These are phyloP conservation scores for Pinus albicaulis DNA, from an alignment of 75 land plant genomes.

Conservation along the genomic window DNA sequence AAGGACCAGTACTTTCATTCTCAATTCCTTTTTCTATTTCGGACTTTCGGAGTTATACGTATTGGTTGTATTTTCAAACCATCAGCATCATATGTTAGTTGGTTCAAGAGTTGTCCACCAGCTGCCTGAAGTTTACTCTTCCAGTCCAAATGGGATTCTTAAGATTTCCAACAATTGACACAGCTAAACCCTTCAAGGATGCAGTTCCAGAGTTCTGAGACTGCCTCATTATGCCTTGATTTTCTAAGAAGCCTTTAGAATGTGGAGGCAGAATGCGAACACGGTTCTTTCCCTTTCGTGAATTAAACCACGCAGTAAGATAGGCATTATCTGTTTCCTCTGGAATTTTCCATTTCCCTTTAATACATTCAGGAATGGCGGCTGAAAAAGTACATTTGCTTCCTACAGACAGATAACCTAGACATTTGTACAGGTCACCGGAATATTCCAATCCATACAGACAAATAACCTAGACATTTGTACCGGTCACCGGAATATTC, in stretches of 20 bases:
- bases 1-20: constrained; percentile 74
- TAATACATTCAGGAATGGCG: constrained; percentile 53
- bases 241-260: constrained; percentile 17
- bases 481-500: constrained; percentile 73
- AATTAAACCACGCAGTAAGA: constrained; percentile 82
- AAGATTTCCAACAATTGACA: constrained; percentile 43
- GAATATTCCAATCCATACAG: constrained; percentile 76
- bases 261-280: constrained; percentile 55
- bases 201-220: constrained; percentile 28
- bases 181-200: constrained; percentile 46
- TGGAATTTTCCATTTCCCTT: constrained; percentile 87
- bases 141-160: constrained; percentile 56
- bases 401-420: constrained; percentile 81
- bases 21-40: constrained; percentile 73
- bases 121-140: constrained; percentile 54
- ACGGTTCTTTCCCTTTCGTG: constrained; percentile 67
- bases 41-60: constrained; percentile 36
- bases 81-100: constrained; percentile 47
- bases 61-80: constrained; percentile 55
- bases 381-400: constrained; percentile 86
- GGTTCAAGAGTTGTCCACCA: constrained; percentile 52
- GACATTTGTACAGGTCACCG: constrained; percentile 74
- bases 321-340: constrained; percentile 62
- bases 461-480: constrained; percentile 67
- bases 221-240: constrained; percentile 8